Base-by-base conservation (phyloP, 441 rosid species). In the Bocquillonia castaneifolia region DNA sequence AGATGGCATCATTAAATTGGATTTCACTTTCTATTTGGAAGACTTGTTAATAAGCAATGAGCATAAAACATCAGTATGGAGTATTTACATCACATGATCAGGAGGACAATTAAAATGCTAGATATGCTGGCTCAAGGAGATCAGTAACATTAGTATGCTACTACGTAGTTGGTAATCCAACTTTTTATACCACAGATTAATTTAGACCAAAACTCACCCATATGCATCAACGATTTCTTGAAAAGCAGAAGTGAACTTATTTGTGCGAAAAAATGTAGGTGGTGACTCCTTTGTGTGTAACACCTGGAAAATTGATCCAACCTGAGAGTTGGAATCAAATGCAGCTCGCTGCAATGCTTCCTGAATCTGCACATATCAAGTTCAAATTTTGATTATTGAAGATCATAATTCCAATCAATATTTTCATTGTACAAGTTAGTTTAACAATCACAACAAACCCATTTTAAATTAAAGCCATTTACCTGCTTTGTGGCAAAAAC, bases 151-250 rank as follows among this genome's bases (percentile, higher is more conserved):
- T 18, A 26, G 20, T 10, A 12, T 12, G 29, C 47, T 17, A 54
- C 31, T 28, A 36, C 13, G 60, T 26, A 13, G 17, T 52, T n/a
- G 20, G 20, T 29, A 52, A 72, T 58, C 14, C 36, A 70, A 37
- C n/a, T 22, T 14, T 57, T 26, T 34, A 18, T 54, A 39, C 34
- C 58, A 64, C 22, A 66, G 59, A 68, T 57, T 57, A 36, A 45
- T 48, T 54, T 26, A 28, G 29, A 62, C 58, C 20, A 47, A 18
- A 67, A 79, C 96, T 79, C 78, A 86, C 96, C 96, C 93, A 79
- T 86, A 88, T 15, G 93, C 90, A 56, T 90, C 96, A 71, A 90
- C 93, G 79, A 86, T 88, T 69, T 83, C 96, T 80, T 88, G 96
- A 73, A 88, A 90, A 36, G 89, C 92, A 76, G 85, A 56, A 34